A percentile compares a stretch with the other conserved stretches of the same genome.
phyloP scores from a whole-genome alignment of 345 rosid species.

The Pistacia vera region DNA sequence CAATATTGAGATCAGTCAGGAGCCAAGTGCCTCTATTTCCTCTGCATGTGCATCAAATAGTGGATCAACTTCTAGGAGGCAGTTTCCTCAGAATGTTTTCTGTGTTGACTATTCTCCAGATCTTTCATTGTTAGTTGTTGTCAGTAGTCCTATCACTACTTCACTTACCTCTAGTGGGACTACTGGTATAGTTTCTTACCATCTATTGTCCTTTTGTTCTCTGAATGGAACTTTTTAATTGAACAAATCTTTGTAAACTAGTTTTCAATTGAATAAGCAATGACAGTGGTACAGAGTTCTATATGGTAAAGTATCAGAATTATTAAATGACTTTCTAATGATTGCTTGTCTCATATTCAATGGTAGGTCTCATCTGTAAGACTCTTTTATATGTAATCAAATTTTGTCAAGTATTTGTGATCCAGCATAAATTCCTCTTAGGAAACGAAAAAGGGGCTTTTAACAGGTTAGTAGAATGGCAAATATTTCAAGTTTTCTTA shows the following conservation, averaged over 20 bases:
- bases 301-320: background rate
- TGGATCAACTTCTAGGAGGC: conserved; percentile 42
- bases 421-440: background rate
- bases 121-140: conserved; percentile 58
- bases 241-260: background rate
- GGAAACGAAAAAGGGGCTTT: conserved; percentile 4
- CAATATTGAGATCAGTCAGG: conserved; percentile 67
- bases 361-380: background rate
- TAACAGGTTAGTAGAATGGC: background rate
- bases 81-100: conserved; percentile 64
- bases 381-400: background rate
- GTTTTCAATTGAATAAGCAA: background rate
- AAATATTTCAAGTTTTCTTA: background rate
- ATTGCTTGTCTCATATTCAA: background rate
- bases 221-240: conserved; percentile 8
- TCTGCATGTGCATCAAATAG: conserved; percentile 39
- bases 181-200: conserved; percentile 56
- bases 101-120: conserved; percentile 75
- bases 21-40: conserved; percentile 62
- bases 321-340: conserved; percentile 1
- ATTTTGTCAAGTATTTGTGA: background rate
- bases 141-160: conserved; percentile 51
- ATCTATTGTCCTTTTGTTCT: conserved; percentile 17
- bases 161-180: conserved; percentile 39
- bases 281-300: background rate